Evolutionary conservation across 2,329 filamentous ascomycete genomes (phyloP).

Genomic region (Incumbomyces delicatus): DNA sequence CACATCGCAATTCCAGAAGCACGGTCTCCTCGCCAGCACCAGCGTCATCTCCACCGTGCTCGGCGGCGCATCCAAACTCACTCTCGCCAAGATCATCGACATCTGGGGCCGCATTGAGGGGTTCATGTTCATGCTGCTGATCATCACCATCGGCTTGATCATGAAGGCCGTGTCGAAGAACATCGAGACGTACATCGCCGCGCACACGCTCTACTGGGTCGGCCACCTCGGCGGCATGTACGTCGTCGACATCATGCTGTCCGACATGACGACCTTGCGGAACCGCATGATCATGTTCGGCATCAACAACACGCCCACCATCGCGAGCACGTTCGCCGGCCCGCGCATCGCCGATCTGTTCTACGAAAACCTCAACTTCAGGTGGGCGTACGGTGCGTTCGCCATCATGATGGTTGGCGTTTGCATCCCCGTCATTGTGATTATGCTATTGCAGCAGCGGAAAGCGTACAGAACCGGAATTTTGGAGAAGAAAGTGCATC

Average conservation of each 20-base stretch:
- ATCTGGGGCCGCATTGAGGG: conserved; percentile 51
- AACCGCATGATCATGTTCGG: conserved; percentile 53
- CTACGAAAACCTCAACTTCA: conserved; percentile 41
- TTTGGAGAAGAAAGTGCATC: conserved; percentile 27
- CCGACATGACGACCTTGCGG: conserved; percentile 51
- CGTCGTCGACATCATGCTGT: conserved; percentile 48
- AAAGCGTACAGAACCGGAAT: conserved; percentile 48
- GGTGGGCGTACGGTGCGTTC: conserved; percentile 54
- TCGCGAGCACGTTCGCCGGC: conserved; percentile 49
- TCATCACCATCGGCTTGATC: conserved; percentile 39
- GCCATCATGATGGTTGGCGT: conserved; percentile 48
- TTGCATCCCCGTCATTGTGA: conserved; percentile 41
- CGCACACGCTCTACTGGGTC: conserved; percentile 50
- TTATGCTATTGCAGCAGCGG: conserved; percentile 44
- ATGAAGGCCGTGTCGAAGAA: conserved; percentile 52
- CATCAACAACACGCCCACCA: conserved; percentile 45
- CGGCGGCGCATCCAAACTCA: conserved; percentile 46
- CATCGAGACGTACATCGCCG: conserved; percentile 51
- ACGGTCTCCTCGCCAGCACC: conserved; percentile 45
- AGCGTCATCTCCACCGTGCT: conserved; percentile 45
- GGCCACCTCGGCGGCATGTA: conserved; percentile 48
- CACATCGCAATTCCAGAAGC: conserved; percentile 41
- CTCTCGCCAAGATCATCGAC: conserved; percentile 52
- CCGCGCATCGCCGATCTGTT: conserved; percentile 39
- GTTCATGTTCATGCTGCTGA: conserved; percentile 35